phyloP scores from a whole-genome alignment of 2,329 filamentous ascomycete species.

The Phaeosphaeriaceae sp. region DNA sequence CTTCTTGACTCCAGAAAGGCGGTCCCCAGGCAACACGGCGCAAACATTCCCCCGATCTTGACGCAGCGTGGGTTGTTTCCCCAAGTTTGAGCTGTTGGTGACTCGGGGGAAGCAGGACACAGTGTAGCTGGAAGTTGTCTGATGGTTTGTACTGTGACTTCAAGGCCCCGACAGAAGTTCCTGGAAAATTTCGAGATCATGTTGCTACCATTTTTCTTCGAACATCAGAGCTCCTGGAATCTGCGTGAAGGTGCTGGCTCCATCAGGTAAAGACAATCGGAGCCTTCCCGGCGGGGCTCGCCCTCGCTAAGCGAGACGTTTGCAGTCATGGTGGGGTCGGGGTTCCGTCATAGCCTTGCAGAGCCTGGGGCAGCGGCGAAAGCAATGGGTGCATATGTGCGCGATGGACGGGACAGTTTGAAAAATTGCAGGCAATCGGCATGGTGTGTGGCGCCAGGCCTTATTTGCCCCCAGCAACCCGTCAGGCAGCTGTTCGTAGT shows the following conservation, averaged over 20 bases:
- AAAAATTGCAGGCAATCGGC: conserved; percentile 6
- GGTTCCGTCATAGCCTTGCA: conserved; percentile 24
- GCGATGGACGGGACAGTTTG: conserved; percentile 7
- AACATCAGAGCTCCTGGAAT: conserved; percentile 5
- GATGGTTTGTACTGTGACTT: no score
- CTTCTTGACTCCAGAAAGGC: not conserved
- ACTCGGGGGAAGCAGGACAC: no score
- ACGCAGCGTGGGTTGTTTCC: not conserved
- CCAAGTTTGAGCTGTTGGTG: no score
- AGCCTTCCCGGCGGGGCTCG: conserved; percentile 14
- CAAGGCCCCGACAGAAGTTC: no score
- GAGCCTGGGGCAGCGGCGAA: conserved; percentile 8
- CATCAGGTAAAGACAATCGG: conserved; percentile 1
- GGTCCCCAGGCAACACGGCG: not conserved
- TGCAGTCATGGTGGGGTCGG: conserved; percentile 20
- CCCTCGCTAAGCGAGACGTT: conserved; percentile 16
- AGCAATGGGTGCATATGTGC: conserved; percentile 4
- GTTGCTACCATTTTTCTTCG: no score
- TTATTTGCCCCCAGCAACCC: conserved; percentile 14
- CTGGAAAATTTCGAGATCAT: no score
- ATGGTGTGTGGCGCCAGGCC: not conserved
- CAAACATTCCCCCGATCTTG: no score
- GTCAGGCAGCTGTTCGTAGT: conserved; percentile 27
- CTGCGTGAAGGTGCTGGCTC: conserved; percentile 16
- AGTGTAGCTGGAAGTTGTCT: no score